These are phyloP conservation scores for Colletotrichum theobromicola DNA, from an alignment of 2,329 filamentous ascomycete genomes.

Conservation along the genomic window DNA sequence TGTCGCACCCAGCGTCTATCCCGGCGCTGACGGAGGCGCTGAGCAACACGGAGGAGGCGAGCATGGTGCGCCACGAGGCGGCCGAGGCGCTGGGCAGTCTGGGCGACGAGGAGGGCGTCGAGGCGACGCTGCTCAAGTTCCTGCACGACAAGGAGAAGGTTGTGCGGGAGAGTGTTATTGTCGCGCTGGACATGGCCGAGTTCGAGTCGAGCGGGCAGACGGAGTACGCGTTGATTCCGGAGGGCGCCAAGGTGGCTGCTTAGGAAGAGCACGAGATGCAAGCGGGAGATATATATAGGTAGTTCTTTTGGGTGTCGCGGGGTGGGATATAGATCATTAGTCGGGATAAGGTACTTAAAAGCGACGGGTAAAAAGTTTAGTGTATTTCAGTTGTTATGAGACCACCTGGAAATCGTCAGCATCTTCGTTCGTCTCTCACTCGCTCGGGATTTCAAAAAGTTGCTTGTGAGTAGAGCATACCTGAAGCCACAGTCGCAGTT, in stretches of 20 bases:
- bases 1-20: constrained; percentile 96
- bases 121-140: constrained; percentile 82
- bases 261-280: constrained; percentile 24
- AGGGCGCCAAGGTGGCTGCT: constrained; percentile 50
- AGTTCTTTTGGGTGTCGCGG: neutral
- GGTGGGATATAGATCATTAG: constrained; percentile 18
- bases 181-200: constrained; percentile 97
- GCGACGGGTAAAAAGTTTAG: constrained; percentile 17
- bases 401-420: constrained; percentile 47
- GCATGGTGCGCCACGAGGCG: constrained; percentile 98
- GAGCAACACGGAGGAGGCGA: constrained; percentile 79
- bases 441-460: neutral
- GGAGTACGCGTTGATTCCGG: constrained; percentile 91
- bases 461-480: constrained; percentile 51
- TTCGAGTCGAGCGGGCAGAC: constrained; percentile 88
- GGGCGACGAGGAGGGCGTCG: constrained; percentile 91
- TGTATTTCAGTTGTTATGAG: constrained; percentile 61
- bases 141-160: constrained; percentile 91
- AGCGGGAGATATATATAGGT: constrained; percentile 10
- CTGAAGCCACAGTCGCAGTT: constrained; percentile 86
- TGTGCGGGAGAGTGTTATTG: constrained; percentile 91
- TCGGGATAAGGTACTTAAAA: constrained; percentile 20
- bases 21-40: constrained; percentile 82
- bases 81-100: constrained; percentile 94
- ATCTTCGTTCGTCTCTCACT: constrained; percentile 1